phyloP scores from a whole-genome alignment of 2,329 filamentous ascomycete genomes.

The Metarhizium robertsii region DNA sequence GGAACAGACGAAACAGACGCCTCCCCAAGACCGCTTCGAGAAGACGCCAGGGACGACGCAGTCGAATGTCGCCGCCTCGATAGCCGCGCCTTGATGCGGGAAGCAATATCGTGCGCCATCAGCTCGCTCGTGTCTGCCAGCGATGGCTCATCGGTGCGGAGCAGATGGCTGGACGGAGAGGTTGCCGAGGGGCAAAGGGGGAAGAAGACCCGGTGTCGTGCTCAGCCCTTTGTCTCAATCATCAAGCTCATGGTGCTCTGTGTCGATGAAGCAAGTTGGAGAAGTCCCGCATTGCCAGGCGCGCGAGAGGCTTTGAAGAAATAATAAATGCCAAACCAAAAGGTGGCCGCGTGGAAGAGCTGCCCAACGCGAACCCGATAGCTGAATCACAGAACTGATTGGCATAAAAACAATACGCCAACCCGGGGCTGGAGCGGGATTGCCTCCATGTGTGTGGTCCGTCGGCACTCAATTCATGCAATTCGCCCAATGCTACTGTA shows the following conservation, averaged over 20 bases:
- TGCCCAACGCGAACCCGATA: not conserved
- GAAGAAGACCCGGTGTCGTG: not conserved
- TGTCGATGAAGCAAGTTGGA: not conserved
- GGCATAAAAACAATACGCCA: not conserved
- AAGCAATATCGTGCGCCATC: constrained; percentile 36
- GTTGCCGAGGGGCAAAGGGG: not conserved
- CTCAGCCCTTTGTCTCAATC: not conserved
- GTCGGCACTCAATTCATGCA: not conserved
- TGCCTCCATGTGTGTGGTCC: not conserved
- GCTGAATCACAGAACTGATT: not conserved
- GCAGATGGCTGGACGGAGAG: not conserved
- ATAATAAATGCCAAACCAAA: not conserved
- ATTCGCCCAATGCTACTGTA: not conserved
- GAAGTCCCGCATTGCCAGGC: not conserved
- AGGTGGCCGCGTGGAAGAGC: not conserved
- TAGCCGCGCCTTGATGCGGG: constrained; percentile 38
- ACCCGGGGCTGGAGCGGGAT: not conserved
- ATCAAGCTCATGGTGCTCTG: not conserved
- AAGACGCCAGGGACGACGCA: constrained; percentile 26
- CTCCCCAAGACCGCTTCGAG: constrained; percentile 15
- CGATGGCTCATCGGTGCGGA: not conserved
- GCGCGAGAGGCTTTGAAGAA: not conserved
- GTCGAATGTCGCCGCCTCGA: constrained; percentile 31
- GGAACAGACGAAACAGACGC: constrained; percentile 7
- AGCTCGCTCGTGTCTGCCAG: not conserved